phyloP scores from a whole-genome alignment of 768 basidiomycete species.

The Suillus bovinus region DNA sequence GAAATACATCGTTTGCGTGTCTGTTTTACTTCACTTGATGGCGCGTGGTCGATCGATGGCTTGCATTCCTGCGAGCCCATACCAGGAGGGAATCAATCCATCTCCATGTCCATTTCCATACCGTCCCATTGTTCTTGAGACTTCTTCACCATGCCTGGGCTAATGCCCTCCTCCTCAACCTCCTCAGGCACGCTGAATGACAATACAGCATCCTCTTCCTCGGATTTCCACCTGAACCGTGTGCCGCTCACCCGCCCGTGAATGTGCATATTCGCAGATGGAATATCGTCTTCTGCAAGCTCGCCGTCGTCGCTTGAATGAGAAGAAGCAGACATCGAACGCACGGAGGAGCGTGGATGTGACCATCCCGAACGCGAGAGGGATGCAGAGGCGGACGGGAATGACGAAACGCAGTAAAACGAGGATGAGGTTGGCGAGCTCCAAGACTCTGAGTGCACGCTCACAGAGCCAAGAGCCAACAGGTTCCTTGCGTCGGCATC shows the following conservation, averaged over 20 bases:
- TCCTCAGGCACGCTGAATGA: constrained; percentile 47
- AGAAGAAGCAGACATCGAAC: constrained; percentile 40
- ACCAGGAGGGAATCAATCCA: constrained; percentile 20
- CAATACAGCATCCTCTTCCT: constrained; percentile 43
- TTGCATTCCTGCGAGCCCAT: neutral
- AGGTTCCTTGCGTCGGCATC: constrained; percentile 29
- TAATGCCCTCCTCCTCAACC: constrained; percentile 42
- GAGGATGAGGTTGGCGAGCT: constrained; percentile 35
- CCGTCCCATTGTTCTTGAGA: constrained; percentile 38
- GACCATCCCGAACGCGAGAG: constrained; percentile 47
- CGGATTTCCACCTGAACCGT: constrained; percentile 38
- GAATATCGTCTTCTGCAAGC: constrained; percentile 24
- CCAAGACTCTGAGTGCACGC: constrained; percentile 33
- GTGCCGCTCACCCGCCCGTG: constrained; percentile 27
- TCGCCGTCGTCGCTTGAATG: constrained; percentile 39
- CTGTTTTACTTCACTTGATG: neutral
- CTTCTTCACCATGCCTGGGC: constrained; percentile 16
- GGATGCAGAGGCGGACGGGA: constrained; percentile 19
- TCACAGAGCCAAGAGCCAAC: constrained; percentile 23
- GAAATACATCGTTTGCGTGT: neutral
- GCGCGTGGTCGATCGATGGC: neutral
- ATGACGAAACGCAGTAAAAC: constrained; percentile 25
- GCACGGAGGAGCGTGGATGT: constrained; percentile 53
- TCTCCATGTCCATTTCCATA: constrained; percentile 54
- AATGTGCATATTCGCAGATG: constrained; percentile 6